Base-by-base conservation (phyloP, 768 basidiomycete species). In the Collybiopsis luxurians region DNA sequence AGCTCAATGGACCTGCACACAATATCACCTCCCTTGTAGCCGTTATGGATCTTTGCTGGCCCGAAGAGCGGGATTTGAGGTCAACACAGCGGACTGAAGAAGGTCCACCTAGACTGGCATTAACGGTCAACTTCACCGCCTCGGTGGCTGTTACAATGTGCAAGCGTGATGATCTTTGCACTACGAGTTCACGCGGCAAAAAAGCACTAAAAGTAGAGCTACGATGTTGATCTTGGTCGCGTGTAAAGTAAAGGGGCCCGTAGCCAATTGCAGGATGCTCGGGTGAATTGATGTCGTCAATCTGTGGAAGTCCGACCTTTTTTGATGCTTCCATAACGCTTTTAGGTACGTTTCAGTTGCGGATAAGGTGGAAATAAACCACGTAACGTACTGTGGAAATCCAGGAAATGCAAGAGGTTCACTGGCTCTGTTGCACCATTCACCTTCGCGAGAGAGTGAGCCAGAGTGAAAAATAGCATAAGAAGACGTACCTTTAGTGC, bases 161-260 rank as follows among this genome's bases (percentile, higher is more conserved):
- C 4, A 55, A 4, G 19, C 15, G 10, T 6, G 53, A 45, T 9
- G 53, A 12, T 34, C 43, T 28, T 36, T 46, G 10, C 17, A 44
- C 27, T 2, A 36, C 53, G 13, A 55, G 53, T 10, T 55, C 42
- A 63, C 60, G 64, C 2, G 66, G 65, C 3, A 66, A 47, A 45
- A 64, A 69, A 5, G 67, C 67, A n/a, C 43, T n/a, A 26, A 53
- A 64, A 0, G 63, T 60, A 1, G 64, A 62, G 47, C 39, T 42
- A 11, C 67, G 59, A 17, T 34, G 60, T 3, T 57, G 42, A 3
- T 55, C 40, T 0, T 48, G 27, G 34, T 65, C 61, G 15, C 63
- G 56, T 2, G 63, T 60, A 23, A 47, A 56, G 19, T 67, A 56
- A 5, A 65, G 31, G 6, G 47, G 50, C 21, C 47, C 51, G 38